Base-by-base conservation (phyloP, 106 monocot species). In the Iris macrosiphon region DNA sequence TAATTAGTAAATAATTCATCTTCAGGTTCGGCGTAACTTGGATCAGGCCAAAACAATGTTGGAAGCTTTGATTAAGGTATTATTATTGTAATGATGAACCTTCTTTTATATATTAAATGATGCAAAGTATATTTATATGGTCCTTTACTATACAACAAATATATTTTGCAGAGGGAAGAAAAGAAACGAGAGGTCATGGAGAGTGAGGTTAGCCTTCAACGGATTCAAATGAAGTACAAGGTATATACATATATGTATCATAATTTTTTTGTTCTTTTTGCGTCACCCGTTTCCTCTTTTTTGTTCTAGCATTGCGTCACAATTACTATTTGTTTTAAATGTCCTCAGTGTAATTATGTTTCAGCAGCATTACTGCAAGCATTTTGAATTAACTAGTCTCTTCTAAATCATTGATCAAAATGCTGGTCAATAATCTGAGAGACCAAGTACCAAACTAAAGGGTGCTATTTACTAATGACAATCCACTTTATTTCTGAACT, bases 11-110 rank as follows among this genome's bases (percentile, higher is more conserved):
- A n/a, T n/a, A n/a, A n/a, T n/a, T n/a, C n/a, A 49, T 32, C 35
- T 82, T 47, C 79, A 89, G 89, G 89, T 89, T 4, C 79, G 89
- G 40, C 89, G 85, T 31, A 96, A 83, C 68, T 67, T 96, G 59
- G 82, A 77, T 34, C 95, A 86, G 56, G 82, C 82, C 13, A 79
- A 85, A 62, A 57, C 66, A 63, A 40, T 96, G 42, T 39, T 89
- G 68, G 79, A 79, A 30, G 69, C 85, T 52, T 67, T 86, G 39
- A 82, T 96, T 48, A 89, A 89, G 89, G 95, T 96, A 60, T 42
- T 49, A 40, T 24, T 16, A 31, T 58, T 26, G 4, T 14, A 22
- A 21, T 57, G 20, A 10, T 57, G 6, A 58, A 58, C 1, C 15
- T 27, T 40, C 15, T 40, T 12, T 21, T 8, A n/a, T 55, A 0